Base-by-base conservation (phyloP, 805 yeast genomes). In the Starmera caribaea region DNA sequence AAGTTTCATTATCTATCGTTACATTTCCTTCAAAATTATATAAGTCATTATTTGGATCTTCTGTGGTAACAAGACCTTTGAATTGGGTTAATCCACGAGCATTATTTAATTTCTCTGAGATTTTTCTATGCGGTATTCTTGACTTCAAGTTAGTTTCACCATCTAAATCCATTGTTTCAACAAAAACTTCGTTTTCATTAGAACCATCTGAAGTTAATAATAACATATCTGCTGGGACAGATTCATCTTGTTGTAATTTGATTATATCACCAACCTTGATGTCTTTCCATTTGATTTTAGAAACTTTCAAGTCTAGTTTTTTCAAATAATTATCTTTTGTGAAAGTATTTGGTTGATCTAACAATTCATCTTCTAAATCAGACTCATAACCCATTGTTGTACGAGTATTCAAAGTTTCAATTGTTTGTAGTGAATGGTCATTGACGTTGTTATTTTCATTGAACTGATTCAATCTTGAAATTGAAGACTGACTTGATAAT, bases 131-230 rank as follows among this genome's bases (percentile, higher is more conserved):
- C 0, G 96, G 84, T 15, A 65, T 62, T 49, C 76, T 79, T 8
- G 84, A 70, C 58, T 92, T 92, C 44, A 92, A 66, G 55, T 88
- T 90, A 0, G 97, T 92, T 59, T 92, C 98, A 38, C 99, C 99
- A 61, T 92, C 98, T 37, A 92, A 68, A 1, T 96, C 98, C 90
- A 90, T 88, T 1, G 99, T 92, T 58, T 92, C 99, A 15, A 89
- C 78, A 47, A 76, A 85, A 41, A 79, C 74, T 32, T 81, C 88
- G 45, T 71, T 73, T 30, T 54, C 57, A 31, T 77, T 75, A 31
- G 60, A 58, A 4, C 78, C 79, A 38, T 73, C 73, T 3, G 87
- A 76, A 1, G 89, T 73, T 33, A 92, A 54, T 3, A 92, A 50
- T 2, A 92, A 56, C 3, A 92, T 54, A 62, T 92, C 99, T 0